phyloP scores from a whole-genome alignment of 148 eudicot genomes.

The Rhododendron ovatum region DNA sequence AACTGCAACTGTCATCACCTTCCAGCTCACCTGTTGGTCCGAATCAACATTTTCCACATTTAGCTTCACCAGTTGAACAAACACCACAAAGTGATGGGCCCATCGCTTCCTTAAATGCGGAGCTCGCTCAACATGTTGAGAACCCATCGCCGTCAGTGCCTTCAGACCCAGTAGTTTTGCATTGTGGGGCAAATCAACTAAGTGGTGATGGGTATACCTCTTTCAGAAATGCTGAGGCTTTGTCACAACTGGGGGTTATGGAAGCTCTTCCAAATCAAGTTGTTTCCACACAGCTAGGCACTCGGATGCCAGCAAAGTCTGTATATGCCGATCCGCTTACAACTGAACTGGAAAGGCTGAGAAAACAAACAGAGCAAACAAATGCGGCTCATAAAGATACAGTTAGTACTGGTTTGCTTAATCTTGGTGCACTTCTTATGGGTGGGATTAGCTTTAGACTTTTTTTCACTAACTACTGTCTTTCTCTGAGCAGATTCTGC shows the following conservation, averaged over 20 bases:
- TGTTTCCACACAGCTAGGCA: slow-evolving; percentile 21
- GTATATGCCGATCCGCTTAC: slow-evolving; percentile 52
- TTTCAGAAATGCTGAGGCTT: slow-evolving; percentile 13
- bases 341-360: slow-evolving; percentile 50
- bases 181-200: not conserved
- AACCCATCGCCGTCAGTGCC: not conserved
- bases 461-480: slow-evolving; percentile 1
- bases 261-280: slow-evolving; percentile 19
- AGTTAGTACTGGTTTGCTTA: slow-evolving; percentile 38
- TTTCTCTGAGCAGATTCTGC: slow-evolving; percentile 42
- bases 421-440: not conserved
- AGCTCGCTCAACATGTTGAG: slow-evolving; percentile 10
- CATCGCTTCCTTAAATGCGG: slow-evolving; percentile 9
- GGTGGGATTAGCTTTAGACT: not conserved
- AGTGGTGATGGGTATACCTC: not conserved
- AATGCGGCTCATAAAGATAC: slow-evolving; percentile 32
- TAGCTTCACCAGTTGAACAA: slow-evolving; percentile 15
- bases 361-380: slow-evolving; percentile 35
- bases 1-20: slow-evolving; percentile 11
- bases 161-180: not conserved
- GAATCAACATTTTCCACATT: slow-evolving; percentile 19
- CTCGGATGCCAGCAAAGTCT: slow-evolving; percentile 14
- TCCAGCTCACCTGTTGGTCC: not conserved
- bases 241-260: slow-evolving; percentile 7
- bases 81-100: slow-evolving; percentile 1